These are phyloP conservation scores for Simmondsia chinensis DNA, from an alignment of 148 eudicot genomes.

Conservation along the genomic window DNA sequence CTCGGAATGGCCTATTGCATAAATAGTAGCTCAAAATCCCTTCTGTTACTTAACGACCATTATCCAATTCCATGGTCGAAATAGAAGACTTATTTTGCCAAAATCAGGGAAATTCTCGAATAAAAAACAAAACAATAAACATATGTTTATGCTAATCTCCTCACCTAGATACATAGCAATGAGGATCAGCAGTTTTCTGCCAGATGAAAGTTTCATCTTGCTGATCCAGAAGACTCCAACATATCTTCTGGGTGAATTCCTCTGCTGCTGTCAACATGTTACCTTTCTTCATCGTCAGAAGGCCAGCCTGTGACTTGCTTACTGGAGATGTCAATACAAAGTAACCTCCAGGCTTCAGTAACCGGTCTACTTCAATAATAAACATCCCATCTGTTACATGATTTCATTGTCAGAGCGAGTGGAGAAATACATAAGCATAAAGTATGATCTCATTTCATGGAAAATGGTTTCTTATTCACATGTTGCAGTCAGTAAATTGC, in stretches of 20 bases:
- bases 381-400: constrained; percentile 67
- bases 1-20: too few relatives aligned
- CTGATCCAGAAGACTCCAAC: constrained; percentile 81
- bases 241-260: constrained; percentile 56
- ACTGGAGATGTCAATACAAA: constrained; percentile 75
- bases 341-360: constrained; percentile 95
- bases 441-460: too few relatives aligned
- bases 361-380: constrained; percentile 82
- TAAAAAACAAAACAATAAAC: neutral
- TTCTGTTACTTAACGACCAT: too few relatives aligned
- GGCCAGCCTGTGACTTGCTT: constrained; percentile 40
- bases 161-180: constrained; percentile 66
- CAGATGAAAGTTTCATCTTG: constrained; percentile 88
- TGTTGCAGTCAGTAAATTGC: too few relatives aligned
- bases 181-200: constrained; percentile 80
- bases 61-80: too few relatives aligned
- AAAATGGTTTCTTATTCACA: too few relatives aligned
- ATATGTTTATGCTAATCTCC: constrained; percentile 4
- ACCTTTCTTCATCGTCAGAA: constrained; percentile 43
- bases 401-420: constrained; percentile 14
- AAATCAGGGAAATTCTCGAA: too few relatives aligned
- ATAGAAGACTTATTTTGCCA: too few relatives aligned
- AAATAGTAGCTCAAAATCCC: too few relatives aligned
- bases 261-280: constrained; percentile 55
- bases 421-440: constrained; percentile 4